Conservation (phyloP, 2,329 filamentous ascomycete genomes). For the Diaporthe sp. region DNA sequence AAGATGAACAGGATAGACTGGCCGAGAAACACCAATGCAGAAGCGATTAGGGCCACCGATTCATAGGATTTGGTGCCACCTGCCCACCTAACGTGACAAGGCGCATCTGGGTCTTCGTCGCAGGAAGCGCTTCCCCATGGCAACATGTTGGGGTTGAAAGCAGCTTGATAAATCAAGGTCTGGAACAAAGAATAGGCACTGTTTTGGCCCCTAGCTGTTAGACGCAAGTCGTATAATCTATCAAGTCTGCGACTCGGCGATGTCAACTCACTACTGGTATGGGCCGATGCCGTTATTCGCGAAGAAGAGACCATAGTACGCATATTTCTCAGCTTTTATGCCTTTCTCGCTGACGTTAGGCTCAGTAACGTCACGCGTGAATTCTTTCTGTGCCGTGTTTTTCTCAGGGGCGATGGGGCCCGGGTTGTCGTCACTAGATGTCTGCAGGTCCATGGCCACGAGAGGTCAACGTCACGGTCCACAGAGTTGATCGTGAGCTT, state of each 20-base stretch:
- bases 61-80: conserved; percentile 12
- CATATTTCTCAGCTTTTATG: conserved; percentile 3
- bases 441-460: neutral
- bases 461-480: rapidly evolving
- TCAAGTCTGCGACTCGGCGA: neutral
- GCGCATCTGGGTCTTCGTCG: conserved; percentile 18
- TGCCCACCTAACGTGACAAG: conserved; percentile 2
- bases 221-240: neutral
- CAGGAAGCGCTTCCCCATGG: conserved; percentile 15
- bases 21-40: neutral
- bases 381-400: neutral
- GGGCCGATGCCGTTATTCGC: conserved; percentile 25
- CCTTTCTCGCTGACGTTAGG: neutral
- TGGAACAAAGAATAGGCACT: conserved; percentile 21
- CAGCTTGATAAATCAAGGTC: conserved; percentile 7
- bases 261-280: conserved; percentile 3
- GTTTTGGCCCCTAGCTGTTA: neutral
- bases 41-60: conserved; percentile 11
- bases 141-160: conserved; percentile 10
- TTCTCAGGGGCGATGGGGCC: neutral
- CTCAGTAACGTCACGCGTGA: neutral
- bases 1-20: conserved; percentile 17
- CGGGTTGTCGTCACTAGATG: neutral
- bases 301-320: conserved; percentile 14
- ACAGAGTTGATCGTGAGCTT: neutral